phyloP scores from a whole-genome alignment of 192 early-diverging fungal genomes.

The Coemansia sp. region DNA sequence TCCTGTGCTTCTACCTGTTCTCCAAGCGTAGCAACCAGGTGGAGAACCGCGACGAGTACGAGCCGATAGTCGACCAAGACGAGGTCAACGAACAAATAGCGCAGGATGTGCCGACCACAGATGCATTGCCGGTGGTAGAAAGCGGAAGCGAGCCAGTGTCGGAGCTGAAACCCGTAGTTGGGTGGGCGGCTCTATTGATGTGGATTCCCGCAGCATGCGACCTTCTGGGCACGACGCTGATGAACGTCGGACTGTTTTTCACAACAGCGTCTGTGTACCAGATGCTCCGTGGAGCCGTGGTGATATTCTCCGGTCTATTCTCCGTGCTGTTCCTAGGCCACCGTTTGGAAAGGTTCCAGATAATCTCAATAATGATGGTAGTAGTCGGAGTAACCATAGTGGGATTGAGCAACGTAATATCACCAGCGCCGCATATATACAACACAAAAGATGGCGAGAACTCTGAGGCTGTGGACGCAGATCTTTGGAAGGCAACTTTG shows the following conservation, averaged over 20 bases:
- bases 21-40: slow-evolving; percentile 27
- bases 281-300: slow-evolving; percentile 95
- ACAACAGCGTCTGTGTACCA: slow-evolving; percentile 89
- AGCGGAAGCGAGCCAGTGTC: neutral
- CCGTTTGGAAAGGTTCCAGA: slow-evolving; percentile 73
- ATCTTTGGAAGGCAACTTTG: slow-evolving; percentile 60
- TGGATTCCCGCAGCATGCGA: slow-evolving; percentile 73
- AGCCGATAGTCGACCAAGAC: slow-evolving; percentile 28
- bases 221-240: slow-evolving; percentile 76
- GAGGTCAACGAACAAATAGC: slow-evolving; percentile 7
- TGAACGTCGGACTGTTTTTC: slow-evolving; percentile 97
- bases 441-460: slow-evolving; percentile 8
- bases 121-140: slow-evolving; percentile 20
- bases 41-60: slow-evolving; percentile 26
- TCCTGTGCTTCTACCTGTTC: slow-evolving; percentile 65
- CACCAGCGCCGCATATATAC: slow-evolving; percentile 36
- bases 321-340: slow-evolving; percentile 83
- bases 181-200: slow-evolving; percentile 58
- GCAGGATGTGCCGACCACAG: slow-evolving; percentile 31
- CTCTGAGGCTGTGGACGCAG: slow-evolving; percentile 25
- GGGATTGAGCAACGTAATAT: slow-evolving; percentile 66
- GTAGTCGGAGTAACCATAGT: slow-evolving; percentile 89
- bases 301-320: slow-evolving; percentile 91
- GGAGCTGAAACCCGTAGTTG: slow-evolving; percentile 54
- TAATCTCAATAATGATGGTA: slow-evolving; percentile 79